Base-by-base conservation (phyloP, 1,284 basidiomycete species). In the Porodaedalea pini region DNA sequence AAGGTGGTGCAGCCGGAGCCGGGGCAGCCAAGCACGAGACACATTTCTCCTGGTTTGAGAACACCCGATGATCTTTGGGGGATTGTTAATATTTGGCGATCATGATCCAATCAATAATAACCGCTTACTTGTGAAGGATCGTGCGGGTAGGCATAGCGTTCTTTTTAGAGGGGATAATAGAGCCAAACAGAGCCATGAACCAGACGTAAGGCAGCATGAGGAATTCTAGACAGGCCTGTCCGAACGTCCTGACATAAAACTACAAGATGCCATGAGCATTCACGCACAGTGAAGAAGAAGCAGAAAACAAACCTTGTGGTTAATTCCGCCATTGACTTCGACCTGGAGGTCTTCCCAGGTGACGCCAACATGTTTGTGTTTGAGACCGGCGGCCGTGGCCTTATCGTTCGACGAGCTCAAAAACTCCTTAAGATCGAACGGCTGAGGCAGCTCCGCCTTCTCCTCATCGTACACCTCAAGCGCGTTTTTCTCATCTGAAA, bases 321-420 rank as follows among this genome's bases (percentile, higher is more conserved):
- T 74, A 19, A 69, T 70, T 41, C 85, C 86, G 25, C 89, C 90
- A 1, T 78, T 69, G 27, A 86, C 90, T 17, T 85, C 75, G 47
- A 94, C 92, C 57, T 86, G 78, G 0, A 92, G 71, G 62, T 86
- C 76, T 52, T 90, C 79, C 86, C 90, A 93, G 23, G 83, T 82
- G 29, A 92, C 88, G 36, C 90, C 90, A 36, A 93, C 88, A 62
- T 86, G 83, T 75, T 95, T 95, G 70, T 86, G 85, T 65, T 84
- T 83, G 65, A 94, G 88, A 3, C 90, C 90, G 4, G 87, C 85
- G 27, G 75, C 70, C 60, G 91, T 83, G 57, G 80, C 76, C 4
- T 80, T 80, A 59, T 86, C 81, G 63, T 86, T 85, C 27, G 81
- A 84, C 2, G 83, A 82, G 7, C 81, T 77, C 15, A 96, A 78